Base-by-base conservation (phyloP, 1,284 basidiomycete genomes). In the Ustanciosporium gigantosporum region DNA sequence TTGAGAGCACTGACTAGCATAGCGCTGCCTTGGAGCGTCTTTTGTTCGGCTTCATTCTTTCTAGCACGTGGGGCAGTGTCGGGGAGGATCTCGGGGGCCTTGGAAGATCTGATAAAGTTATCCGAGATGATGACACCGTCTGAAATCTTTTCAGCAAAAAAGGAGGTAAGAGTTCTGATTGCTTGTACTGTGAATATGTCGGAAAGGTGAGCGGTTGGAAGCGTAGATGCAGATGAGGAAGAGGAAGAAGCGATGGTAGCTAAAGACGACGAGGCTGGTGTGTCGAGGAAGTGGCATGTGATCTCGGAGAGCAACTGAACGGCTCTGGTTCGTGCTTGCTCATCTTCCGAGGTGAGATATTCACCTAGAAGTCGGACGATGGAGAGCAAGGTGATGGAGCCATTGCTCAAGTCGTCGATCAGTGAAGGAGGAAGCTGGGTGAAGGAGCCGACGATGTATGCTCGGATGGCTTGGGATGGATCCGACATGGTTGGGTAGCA, bases 291-390 rank as follows among this genome's bases (percentile, higher is more conserved):
- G 34, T 68, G 51, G 31, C 50, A 52, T 20, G 62, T 48, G 51
- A 66, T 38, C 20, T 50, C 42, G 50, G 61, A 51, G 13, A 65
- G 61, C 25, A 56, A 56, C 41, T 79, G 55, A 31, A 87, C 93
- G 1, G 70, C 94, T 81, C 91, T 90, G 5, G 85, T 84, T 31
- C 93, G 83, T 14, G 87, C 78, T 3, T 83, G 81, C 64, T 88
- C 89, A 44, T 93, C 88, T 62, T 92, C 89, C 2, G 88, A 86
- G 0, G 89, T 93, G 22, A 98, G 82, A 70, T 88, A 91, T 66
- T 89, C 87, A 25, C 90, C 90, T 0, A 95, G 82, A 17, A 86
- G 85, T 70, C 89, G 90, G 14, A 97, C 90, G n/a, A 97, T 80
- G 48, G 87, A 83, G 3, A 95, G 81, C 5, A 96, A 81, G 17